Conservation (phyloP, 176 grass and related monocot species). For the Pontederia crassipes region DNA sequence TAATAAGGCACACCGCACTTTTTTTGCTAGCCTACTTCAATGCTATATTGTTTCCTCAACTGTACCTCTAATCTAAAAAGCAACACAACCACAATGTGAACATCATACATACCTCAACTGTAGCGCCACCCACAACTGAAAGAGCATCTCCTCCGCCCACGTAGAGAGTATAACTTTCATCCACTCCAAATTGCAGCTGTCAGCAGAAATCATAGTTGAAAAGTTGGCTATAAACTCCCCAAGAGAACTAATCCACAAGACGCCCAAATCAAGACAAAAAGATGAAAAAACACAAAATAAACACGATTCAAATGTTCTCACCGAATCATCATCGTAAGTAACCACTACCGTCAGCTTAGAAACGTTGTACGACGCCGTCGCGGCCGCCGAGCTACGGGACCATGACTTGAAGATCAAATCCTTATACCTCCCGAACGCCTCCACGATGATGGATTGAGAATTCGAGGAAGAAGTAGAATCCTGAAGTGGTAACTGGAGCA, state of each 20-base stretch:
- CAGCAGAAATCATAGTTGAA: conserved; percentile 4
- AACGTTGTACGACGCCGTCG: conserved; percentile 29
- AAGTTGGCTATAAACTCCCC: background rate
- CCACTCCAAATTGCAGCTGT: conserved; percentile 64
- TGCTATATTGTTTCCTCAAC: no score
- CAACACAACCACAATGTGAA: background rate
- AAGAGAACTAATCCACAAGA: background rate
- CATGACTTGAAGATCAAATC: conserved; percentile 51
- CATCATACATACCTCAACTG: conserved; percentile 43
- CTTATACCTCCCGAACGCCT: conserved; percentile 66
- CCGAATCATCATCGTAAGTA: conserved; percentile 62
- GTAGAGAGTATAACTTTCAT: conserved; percentile 81
- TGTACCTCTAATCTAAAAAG: background rate
- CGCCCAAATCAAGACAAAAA: conserved; percentile 7
- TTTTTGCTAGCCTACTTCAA: no score
- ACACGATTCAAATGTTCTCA: conserved; percentile 12
- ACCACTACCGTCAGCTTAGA: conserved; percentile 54
- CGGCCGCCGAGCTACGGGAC: conserved; percentile 7
- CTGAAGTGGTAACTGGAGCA: conserved; percentile 25
- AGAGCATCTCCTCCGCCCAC: conserved; percentile 24
- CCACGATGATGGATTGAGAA: conserved; percentile 17
- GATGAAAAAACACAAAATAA: background rate
- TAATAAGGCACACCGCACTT: no score
- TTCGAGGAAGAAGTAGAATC: background rate
- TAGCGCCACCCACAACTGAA: conserved; percentile 71